Evolutionary conservation across 1,284 basidiomycete species (phyloP).

Genomic region (Afroboletus lepidellus): DNA sequence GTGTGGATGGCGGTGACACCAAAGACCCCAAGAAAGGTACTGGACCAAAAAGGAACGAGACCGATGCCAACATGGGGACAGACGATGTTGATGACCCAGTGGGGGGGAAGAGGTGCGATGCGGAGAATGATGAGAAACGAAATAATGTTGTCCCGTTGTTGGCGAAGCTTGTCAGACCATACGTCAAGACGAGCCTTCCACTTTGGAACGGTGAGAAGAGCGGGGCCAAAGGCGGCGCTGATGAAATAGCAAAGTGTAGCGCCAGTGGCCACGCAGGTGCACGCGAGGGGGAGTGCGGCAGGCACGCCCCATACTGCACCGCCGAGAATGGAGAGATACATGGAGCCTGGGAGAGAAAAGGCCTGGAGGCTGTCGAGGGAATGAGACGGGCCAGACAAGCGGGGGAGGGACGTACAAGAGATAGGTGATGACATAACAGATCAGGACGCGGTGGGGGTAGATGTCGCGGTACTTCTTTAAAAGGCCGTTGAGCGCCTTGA

Average conservation of each 20-base stretch:
- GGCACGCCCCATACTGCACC: conserved; percentile 97
- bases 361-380: conserved; percentile 75
- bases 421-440: conserved; percentile 86
- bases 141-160: conserved; percentile 77
- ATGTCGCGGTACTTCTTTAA: conserved; percentile 88
- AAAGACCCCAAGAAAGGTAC: conserved; percentile 88
- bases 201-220: conserved; percentile 79
- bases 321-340: conserved; percentile 97
- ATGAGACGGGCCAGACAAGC: conserved; percentile 10
- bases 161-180: conserved; percentile 74
- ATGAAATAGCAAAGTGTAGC: conserved; percentile 93
- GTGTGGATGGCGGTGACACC: conserved; percentile 94
- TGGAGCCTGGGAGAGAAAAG: conserved; percentile 94
- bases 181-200: conserved; percentile 80
- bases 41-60: conserved; percentile 84
- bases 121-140: conserved; percentile 90
- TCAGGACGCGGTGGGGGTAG: conserved; percentile 76
- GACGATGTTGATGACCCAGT: conserved; percentile 94
- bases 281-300: conserved; percentile 86
- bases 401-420: conserved; percentile 68
- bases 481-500: conserved; percentile 77
- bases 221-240: conserved; percentile 86
- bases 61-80: conserved; percentile 93
- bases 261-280: conserved; percentile 88
- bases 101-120: conserved; percentile 94